phyloP scores from a whole-genome alignment of 306 rosid genomes.

The Inga oerstediana region DNA sequence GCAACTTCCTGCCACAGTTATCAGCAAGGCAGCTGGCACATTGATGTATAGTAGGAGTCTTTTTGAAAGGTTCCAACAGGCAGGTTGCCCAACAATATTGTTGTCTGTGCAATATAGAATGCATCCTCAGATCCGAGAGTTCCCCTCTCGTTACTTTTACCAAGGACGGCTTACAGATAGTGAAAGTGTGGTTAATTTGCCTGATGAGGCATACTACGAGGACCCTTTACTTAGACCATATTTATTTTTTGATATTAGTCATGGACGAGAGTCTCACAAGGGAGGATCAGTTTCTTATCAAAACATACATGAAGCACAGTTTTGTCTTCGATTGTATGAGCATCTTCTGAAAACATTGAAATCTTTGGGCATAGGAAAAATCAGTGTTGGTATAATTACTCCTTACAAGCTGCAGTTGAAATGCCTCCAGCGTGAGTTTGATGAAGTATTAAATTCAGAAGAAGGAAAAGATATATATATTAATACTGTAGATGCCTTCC shows the following conservation, averaged over 20 bases:
- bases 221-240: conserved; percentile 90
- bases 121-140: conserved; percentile 97
- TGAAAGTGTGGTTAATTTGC: conserved; percentile 77
- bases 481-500: conserved; percentile 98
- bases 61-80: conserved; percentile 95
- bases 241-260: conserved; percentile 82
- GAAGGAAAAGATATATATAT: conserved; percentile 94
- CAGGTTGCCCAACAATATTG: conserved; percentile 96
- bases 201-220: conserved; percentile 81
- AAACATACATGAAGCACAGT: conserved; percentile 88
- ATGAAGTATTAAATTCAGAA: conserved; percentile 82
- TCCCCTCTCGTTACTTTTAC: conserved; percentile 95
- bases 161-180: conserved; percentile 96
- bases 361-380: conserved; percentile 63
- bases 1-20: conserved; percentile 98
- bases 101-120: conserved; percentile 94
- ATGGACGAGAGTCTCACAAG: conserved; percentile 96
- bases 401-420: conserved; percentile 97
- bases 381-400: conserved; percentile 91
- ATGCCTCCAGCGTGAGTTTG: conserved; percentile 95
- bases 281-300: conserved; percentile 98
- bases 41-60: conserved; percentile 95
- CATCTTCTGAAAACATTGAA: conserved; percentile 76
- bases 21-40: conserved; percentile 99
- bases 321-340: conserved; percentile 89